Conservation (phyloP, 176 grass and related monocot genomes). For the Puccinellia tenuiflora region DNA sequence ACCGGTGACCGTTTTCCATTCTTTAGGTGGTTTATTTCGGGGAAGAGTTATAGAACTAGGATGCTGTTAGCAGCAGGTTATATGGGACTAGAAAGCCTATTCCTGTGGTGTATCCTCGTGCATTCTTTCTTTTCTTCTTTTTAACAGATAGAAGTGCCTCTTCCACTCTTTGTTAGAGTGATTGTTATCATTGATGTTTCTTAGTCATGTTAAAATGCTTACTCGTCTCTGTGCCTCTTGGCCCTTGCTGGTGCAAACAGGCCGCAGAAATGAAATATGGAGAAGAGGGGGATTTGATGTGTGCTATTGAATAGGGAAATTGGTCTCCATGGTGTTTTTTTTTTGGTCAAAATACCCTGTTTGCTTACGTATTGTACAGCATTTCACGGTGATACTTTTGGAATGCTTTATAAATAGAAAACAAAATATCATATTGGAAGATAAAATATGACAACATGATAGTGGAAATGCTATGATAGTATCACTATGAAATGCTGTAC, state of each 20-base stretch:
- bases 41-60: constrained; percentile 33
- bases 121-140: not conserved
- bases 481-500: too few species aligned
- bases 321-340: not conserved
- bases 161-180: constrained; percentile 8
- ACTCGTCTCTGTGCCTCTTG: not conserved
- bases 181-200: not conserved
- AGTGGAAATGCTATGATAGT: too few species aligned
- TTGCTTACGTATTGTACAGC: too few species aligned
- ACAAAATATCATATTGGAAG: too few species aligned
- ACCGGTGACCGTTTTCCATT: constrained; percentile 13
- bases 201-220: constrained; percentile 8
- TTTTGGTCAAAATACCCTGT: not conserved
- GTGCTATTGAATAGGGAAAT: not conserved
- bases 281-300: not conserved
- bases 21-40: not conserved
- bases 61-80: constrained; percentile 19
- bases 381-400: too few species aligned
- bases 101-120: constrained; percentile 18
- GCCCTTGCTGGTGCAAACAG: not conserved
- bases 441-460: too few species aligned
- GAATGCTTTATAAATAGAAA: too few species aligned
- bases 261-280: not conserved
- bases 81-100: constrained; percentile 43
- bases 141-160: constrained; percentile 1